Evolutionary conservation across 352 stramenopile species (phyloP).

Genomic region (Phytophthora quininea): DNA sequence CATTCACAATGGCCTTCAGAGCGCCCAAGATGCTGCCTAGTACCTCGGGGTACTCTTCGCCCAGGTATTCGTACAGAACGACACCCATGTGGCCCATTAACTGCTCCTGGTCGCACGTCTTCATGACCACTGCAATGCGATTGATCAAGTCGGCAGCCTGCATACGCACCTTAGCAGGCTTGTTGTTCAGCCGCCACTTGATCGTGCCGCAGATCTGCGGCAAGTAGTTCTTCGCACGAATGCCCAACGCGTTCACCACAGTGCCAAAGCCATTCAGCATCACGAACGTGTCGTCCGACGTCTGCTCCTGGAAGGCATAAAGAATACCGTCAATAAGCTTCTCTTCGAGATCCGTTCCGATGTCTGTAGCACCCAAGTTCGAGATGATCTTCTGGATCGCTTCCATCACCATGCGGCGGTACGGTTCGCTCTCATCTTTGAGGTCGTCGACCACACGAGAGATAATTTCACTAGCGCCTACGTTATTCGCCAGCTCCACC

Average conservation of each 20-base stretch:
- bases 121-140: constrained; percentile 98
- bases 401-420: constrained; percentile 99
- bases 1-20: constrained; percentile 98
- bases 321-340: constrained; percentile 99
- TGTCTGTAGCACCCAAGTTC: constrained; percentile 96
- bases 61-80: constrained; percentile 99
- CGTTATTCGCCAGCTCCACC: constrained; percentile 98
- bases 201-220: constrained; percentile 99
- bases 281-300: constrained; percentile 92
- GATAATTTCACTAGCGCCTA: constrained; percentile 99
- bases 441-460: constrained; percentile 97
- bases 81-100: constrained; percentile 99
- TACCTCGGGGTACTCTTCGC: constrained; percentile 99
- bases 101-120: constrained; percentile 98
- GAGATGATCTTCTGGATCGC: constrained; percentile 98
- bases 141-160: constrained; percentile 99
- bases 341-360: constrained; percentile 97
- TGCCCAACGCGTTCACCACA: constrained; percentile 97
- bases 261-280: constrained; percentile 99
- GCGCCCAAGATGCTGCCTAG: constrained; percentile 98
- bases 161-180: constrained; percentile 98
- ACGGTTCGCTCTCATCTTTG: constrained; percentile 99
- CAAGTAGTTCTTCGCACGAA: constrained; percentile 98
- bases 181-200: constrained; percentile 99
- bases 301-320: constrained; percentile 99